Percentiles rank a stretch among this genome's conserved stretches.
These are phyloP conservation scores for Pyrenophora teres DNA, from an alignment of 2,329 filamentous ascomycete species.

Conservation along the genomic window DNA sequence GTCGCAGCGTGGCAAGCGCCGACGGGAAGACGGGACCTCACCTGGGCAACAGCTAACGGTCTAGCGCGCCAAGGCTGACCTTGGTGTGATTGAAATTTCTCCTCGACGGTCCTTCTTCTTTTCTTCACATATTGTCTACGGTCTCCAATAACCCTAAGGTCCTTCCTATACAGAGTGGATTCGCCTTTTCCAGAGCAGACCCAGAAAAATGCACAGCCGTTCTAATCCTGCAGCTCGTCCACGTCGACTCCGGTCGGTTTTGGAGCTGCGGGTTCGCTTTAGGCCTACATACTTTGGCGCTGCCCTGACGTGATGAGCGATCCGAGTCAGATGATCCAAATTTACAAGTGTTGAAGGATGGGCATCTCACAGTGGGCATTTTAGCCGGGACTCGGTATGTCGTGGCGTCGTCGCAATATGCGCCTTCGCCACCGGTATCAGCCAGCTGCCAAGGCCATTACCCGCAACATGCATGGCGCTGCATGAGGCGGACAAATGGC, in stretches of 20 bases:
- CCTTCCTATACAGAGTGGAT: conserved; percentile 32
- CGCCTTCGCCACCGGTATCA: conserved; percentile 6
- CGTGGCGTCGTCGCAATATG: conserved; percentile 12
- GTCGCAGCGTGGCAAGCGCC: background rate
- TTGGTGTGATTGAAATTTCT: conserved; percentile 6
- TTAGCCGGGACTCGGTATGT: background rate
- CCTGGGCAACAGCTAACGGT: background rate
- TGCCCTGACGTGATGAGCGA: background rate
- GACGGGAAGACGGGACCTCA: background rate
- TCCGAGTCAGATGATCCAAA: background rate
- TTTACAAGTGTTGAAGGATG: background rate
- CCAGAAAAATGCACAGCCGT: conserved; percentile 45
- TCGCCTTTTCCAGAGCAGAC: conserved; percentile 40
- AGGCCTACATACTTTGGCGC: conserved; percentile 39
- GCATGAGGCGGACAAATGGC: conserved; percentile 20
- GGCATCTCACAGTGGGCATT: background rate
- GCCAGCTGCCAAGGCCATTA: conserved; percentile 8
- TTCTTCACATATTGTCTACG: conserved; percentile 39
- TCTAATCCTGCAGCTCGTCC: conserved; percentile 48
- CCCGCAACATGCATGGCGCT: conserved; percentile 15
- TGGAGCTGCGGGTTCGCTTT: conserved; percentile 49
- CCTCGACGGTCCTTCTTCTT: conserved; percentile 14
- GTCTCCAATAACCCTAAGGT: conserved; percentile 36
- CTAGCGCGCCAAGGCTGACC: conserved; percentile 13
- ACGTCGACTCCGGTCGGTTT: conserved; percentile 43